Conservation (phyloP, 2,329 filamentous ascomycete species). For the Pestalotiopsis sp. region DNA sequence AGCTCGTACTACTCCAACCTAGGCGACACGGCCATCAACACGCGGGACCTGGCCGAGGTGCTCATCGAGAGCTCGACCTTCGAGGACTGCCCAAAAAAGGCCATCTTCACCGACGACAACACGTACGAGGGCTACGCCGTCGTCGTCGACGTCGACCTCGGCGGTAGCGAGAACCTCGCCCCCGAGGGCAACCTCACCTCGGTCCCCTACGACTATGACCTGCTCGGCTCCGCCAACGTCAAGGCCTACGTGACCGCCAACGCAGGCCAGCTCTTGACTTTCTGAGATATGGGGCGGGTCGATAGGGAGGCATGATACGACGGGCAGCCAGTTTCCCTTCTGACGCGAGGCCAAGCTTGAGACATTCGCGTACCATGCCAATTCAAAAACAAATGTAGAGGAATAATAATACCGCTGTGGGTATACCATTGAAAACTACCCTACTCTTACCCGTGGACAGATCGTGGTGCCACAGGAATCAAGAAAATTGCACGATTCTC, state of each 20-base stretch:
- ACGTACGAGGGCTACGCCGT: slow-evolving; percentile 42
- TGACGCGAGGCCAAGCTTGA: neutral
- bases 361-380: neutral
- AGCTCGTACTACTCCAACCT: slow-evolving; percentile 28
- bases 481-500: neutral
- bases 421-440: neutral
- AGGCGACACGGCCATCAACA: slow-evolving; percentile 53
- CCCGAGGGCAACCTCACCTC: slow-evolving; percentile 43
- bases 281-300: neutral
- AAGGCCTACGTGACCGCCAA: slow-evolving; percentile 15
- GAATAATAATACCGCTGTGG: neutral
- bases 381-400: neutral
- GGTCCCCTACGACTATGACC: slow-evolving; percentile 15
- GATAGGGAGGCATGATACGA: too few relatives aligned
- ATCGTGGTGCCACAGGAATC: neutral
- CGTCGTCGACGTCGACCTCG: slow-evolving; percentile 44
- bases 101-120: slow-evolving; percentile 41
- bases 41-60: slow-evolving; percentile 52
- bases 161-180: slow-evolving; percentile 49
- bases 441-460: neutral
- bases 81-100: slow-evolving; percentile 23
- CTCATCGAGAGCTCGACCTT: slow-evolving; percentile 50
- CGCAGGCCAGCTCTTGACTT: slow-evolving; percentile 14
- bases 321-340: too few relatives aligned
- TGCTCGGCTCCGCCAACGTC: slow-evolving; percentile 16